phyloP scores from a whole-genome alignment of 2,329 filamentous ascomycete genomes.

The Pestalotiopsis sp. region DNA sequence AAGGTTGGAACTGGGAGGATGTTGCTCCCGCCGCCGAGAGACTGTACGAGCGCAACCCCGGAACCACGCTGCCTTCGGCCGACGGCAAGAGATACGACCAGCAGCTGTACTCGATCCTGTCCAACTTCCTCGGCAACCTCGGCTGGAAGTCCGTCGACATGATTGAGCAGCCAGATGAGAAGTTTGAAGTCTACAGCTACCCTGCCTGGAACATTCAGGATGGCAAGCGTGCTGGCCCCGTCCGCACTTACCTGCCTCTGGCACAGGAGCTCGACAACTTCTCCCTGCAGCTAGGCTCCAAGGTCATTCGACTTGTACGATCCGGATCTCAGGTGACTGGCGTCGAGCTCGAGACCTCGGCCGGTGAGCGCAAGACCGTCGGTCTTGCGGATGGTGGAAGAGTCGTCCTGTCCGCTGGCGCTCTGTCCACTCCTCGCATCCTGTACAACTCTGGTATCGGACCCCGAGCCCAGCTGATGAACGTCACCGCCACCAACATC shows the following conservation, averaged over 20 bases:
- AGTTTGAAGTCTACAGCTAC: conserved; percentile 20
- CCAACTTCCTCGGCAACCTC: conserved; percentile 17
- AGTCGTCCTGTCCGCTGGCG: conserved; percentile 23
- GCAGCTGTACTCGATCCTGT: conserved; percentile 17
- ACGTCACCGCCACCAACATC: conserved; percentile 9
- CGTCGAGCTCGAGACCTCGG: conserved; percentile 16
- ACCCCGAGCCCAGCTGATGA: conserved; percentile 9
- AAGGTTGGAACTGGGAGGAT: conserved; percentile 22
- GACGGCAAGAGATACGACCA: conserved; percentile 22
- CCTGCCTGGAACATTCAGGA: conserved; percentile 36
- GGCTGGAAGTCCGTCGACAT: conserved; percentile 20
- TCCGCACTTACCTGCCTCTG: conserved; percentile 11
- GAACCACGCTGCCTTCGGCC: conserved; percentile 17
- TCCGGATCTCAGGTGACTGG: conserved; percentile 8
- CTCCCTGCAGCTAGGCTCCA: conserved; percentile 19
- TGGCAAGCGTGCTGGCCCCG: conserved; percentile 32
- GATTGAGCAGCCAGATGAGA: conserved; percentile 19
- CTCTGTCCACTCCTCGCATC: conserved; percentile 27
- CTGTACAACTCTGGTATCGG: conserved; percentile 26
- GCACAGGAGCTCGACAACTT: conserved; percentile 10
- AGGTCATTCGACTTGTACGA: conserved; percentile 21
- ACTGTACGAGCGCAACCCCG: conserved; percentile 20
- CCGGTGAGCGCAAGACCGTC: conserved; percentile 14
- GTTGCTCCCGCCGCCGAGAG: conserved; percentile 19
- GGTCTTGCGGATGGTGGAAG: conserved; percentile 23